Evolutionary conservation across 495 filamentous ascomycete species (phyloP), one percentile per base, ranked within the genome.

Genomic region (Penicillium coffeae): DNA sequence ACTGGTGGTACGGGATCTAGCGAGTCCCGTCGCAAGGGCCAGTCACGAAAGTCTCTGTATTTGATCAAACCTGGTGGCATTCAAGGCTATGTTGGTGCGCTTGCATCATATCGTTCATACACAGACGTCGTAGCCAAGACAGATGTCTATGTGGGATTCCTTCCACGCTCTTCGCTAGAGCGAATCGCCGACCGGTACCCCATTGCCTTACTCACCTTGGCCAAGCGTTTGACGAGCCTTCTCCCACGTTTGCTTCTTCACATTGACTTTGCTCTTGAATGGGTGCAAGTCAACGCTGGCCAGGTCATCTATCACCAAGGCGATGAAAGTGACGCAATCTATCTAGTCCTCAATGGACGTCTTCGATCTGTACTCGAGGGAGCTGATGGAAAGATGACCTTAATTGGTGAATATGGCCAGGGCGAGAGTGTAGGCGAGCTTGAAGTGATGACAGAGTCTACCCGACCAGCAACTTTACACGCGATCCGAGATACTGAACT

Each of bases 311-410:
- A 93, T 60, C 87, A 95, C 60, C 88, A 96, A 68, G 84, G 83
- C 3, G 92, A 97, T 52, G 93, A 97, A 50, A 97, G 93, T 62
- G 93, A 98, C 67, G 93, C 94, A 10, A 98, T 98, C 34, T 97
- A 98, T 60, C 90, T 98, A 51, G 94, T 96, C 9, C 75, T 98
- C 6, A 98, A 98, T 63, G 93, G 93, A 8, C 84, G 93, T 8
- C 67, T 98, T 19, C 74, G 93, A 30, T 79, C 88, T 3, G 81
- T 97, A 2, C 76, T 88, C 25, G 90, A 96, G 58, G 76, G 81
- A 4, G 72, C 85, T 21, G 83, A 88, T 42, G 89, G 87, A 0
- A 86, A 83, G n/a, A 87, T 95, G 74, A 86, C 84, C 42, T 91
- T 95, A 32, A 81, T 89, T 32, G 91, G 89, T 9, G 93, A 98